These are phyloP conservation scores for Elaeis oleifera DNA, from an alignment of 202 grass and related monocot species.

Conservation along the genomic window DNA sequence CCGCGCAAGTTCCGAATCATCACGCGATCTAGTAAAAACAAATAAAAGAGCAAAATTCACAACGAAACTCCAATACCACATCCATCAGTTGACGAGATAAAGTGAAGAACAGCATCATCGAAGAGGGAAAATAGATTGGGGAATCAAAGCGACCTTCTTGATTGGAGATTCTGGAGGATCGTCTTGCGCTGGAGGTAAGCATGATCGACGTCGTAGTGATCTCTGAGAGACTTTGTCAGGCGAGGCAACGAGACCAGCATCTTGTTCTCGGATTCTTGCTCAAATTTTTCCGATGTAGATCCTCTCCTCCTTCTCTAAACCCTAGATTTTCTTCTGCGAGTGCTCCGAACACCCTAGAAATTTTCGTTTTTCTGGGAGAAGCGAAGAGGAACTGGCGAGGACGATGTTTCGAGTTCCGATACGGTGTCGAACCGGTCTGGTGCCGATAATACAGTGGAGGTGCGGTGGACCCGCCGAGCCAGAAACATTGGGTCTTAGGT, in stretches of 20 bases:
- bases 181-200: conserved; percentile 87
- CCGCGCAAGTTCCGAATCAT: conserved; percentile 66
- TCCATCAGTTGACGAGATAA: background rate
- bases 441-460: too few relatives aligned
- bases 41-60: background rate
- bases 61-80: background rate
- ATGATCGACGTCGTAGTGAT: conserved; percentile 65
- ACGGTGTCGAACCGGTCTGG: too few relatives aligned
- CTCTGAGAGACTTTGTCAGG: conserved; percentile 61
- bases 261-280: conserved; percentile 5
- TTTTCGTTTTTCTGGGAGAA: too few relatives aligned
- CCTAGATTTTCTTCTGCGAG: too few relatives aligned
- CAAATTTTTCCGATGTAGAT: too few relatives aligned
- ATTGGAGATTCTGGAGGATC: conserved; percentile 51
- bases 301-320: too few relatives aligned
- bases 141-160: conserved; percentile 35
- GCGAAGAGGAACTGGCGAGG: too few relatives aligned
- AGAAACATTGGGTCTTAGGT: too few relatives aligned
- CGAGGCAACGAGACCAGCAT: conserved; percentile 82
- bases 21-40: conserved; percentile 39
- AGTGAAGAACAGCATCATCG: background rate
- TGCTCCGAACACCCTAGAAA: too few relatives aligned
- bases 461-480: too few relatives aligned
- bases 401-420: too few relatives aligned
- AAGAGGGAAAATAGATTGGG: background rate